phyloP scores from a whole-genome alignment of 352 stramenopile species.

The Globisporangium spinosum region DNA sequence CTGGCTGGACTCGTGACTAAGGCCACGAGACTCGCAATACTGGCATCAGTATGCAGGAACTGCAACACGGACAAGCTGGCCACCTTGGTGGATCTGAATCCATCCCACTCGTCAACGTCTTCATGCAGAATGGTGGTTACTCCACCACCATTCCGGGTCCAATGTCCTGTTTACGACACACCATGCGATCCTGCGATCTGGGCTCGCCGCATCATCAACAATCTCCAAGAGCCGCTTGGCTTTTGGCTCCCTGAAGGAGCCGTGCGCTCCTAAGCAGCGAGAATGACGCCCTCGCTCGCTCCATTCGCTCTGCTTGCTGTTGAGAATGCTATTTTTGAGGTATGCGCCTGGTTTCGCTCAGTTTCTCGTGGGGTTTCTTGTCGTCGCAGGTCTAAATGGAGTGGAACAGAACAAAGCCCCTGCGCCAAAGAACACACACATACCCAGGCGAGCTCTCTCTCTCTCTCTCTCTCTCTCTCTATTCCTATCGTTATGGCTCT shows the following conservation, averaged over 20 bases:
- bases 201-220: neutral
- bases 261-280: neutral
- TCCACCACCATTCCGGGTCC: neutral
- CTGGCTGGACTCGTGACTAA: neutral
- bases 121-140: neutral
- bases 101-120: slow-evolving; percentile 5
- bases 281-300: neutral
- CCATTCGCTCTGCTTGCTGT: neutral
- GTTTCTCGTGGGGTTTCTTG: neutral
- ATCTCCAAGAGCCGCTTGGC: neutral
- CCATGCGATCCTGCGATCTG: neutral
- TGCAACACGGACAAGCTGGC: neutral
- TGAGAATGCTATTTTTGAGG: slow-evolving; percentile 2
- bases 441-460: too few species aligned
- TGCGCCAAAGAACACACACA: neutral
- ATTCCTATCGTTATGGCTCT: slow-evolving; percentile 1
- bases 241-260: neutral
- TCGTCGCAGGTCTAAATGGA: slow-evolving; percentile 8
- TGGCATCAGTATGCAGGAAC: neutral
- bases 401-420: neutral
- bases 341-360: neutral
- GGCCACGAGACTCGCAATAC: neutral
- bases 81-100: neutral
- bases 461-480: neutral
- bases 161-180: slow-evolving; percentile 1